A percentile compares a stretch with the other conserved stretches of the same genome.
Evolutionary conservation across 73 alveolate genomes (phyloP).

Genomic region (Symbiodinium pilosum): DNA sequence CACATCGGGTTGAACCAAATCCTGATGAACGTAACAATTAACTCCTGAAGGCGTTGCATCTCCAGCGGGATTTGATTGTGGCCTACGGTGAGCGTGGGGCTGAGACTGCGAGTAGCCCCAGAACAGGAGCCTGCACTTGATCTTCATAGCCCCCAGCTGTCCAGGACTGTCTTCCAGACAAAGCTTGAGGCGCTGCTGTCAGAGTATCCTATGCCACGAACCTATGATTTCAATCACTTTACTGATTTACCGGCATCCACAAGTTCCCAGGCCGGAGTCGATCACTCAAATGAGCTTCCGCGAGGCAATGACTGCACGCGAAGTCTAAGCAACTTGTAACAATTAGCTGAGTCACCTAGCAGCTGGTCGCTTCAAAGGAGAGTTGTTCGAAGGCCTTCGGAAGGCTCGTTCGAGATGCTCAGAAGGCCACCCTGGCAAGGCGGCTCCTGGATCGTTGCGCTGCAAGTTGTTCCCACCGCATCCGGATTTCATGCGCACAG

Average conservation of each 20-base stretch:
- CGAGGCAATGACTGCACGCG: too few species aligned
- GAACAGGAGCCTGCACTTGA: neutral
- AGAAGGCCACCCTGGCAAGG: constrained; percentile 62
- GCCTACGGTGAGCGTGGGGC: constrained; percentile 47
- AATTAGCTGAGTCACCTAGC: too few species aligned
- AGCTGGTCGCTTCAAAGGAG: neutral
- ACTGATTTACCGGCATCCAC: too few species aligned
- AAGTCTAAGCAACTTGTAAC: too few species aligned
- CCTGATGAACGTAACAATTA: neutral
- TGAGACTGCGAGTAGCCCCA: neutral
- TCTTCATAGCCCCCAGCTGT: neutral
- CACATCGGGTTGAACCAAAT: neutral
- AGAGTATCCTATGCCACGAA: constrained; percentile 11
- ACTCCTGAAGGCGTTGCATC: constrained; percentile 53
- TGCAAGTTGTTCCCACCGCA: neutral
- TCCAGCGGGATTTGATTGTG: constrained; percentile 77
- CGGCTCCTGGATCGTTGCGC: neutral
- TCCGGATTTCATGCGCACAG: neutral
- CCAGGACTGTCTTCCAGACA: constrained; percentile 42
- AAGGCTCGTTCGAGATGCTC: constrained; percentile 67
- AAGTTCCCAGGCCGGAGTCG: constrained; percentile 70
- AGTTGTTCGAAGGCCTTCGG: constrained; percentile 48
- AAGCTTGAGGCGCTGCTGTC: constrained; percentile 25
- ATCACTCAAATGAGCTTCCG: constrained; percentile 74
- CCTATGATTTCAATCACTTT: too few species aligned